Evolutionary conservation across 2,329 filamentous ascomycete species (phyloP), one percentile per base, ranked within the genome.

Genomic region (Shiraia sp.): DNA sequence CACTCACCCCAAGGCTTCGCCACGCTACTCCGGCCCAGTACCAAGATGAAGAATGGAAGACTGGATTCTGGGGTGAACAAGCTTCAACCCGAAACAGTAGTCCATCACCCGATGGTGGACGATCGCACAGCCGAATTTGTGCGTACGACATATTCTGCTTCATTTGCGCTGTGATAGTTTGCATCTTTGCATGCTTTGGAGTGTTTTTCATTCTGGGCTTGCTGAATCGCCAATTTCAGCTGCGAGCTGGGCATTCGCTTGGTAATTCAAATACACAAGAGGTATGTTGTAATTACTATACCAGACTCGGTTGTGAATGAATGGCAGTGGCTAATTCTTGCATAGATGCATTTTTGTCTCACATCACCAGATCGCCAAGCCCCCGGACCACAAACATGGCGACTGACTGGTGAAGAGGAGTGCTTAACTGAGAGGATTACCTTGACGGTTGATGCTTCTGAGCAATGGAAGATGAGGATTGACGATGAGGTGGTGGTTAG

Each of bases 261-360:
- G 31, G 40, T 35, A 38, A 36, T 31, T 19, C 37, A 40, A 32
- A 31, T 42, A 14, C 14, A 47, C 17, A 37, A 15, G 25, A 38
- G 24, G 38, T 48, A 34, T 33, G 35, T 36, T 23, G 36, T 23
- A 22, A 24, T 15, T 23, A 26, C n/a, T 5, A 6, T n/a, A n/a
- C 6, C 31, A 22, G 4, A 10, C 7, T 35, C 4, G 8, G 10
- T 36, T 19, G 8, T 3, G 22, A 1, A 3, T 26, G 19, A 15
- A 13, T 12, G 23, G 9, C 9, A 36, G 10, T 30, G 15, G 30
- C 24, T 26, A 23, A 3, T 10, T 10, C 15, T 3, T 25, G 5
- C 4, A 3, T 31, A 61, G 58, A 47, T 61, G 35, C 41, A 46
- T 12, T 57, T 61, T 15, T 61, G 58, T 19, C 51, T 57, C 16